Evolutionary conservation across 2,329 filamentous ascomycete species (phyloP).

Genomic region (Scedosporium minutisporum): DNA sequence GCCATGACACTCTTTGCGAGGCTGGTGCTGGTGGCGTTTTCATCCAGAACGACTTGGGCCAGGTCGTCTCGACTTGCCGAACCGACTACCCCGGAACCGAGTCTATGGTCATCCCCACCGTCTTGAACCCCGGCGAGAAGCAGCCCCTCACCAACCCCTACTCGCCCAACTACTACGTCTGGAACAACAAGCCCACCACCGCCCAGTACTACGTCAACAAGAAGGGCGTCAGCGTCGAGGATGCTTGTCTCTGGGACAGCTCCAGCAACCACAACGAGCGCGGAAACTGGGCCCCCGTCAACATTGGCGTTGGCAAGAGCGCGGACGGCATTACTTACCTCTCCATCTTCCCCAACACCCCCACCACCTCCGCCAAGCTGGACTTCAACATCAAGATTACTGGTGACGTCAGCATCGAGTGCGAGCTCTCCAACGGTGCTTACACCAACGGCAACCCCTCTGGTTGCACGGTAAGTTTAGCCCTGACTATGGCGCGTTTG

Average conservation of each 20-base stretch:
- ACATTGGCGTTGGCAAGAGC: slow-evolving; percentile 70
- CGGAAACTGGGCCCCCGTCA: slow-evolving; percentile 82
- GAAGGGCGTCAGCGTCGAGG: slow-evolving; percentile 51
- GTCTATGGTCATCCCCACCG: slow-evolving; percentile 71
- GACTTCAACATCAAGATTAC: slow-evolving; percentile 71
- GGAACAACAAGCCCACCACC: slow-evolving; percentile 65
- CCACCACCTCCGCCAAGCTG: slow-evolving; percentile 60
- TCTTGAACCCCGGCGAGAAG: slow-evolving; percentile 47
- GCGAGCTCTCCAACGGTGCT: slow-evolving; percentile 55
- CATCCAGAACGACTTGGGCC: slow-evolving; percentile 63
- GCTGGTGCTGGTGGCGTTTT: slow-evolving; percentile 59
- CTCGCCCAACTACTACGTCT: slow-evolving; percentile 63
- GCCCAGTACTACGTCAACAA: slow-evolving; percentile 98
- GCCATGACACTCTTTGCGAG: slow-evolving; percentile 64
- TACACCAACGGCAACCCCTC: slow-evolving; percentile 44
- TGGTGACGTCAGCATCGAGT: slow-evolving; percentile 51
- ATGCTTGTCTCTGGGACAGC: slow-evolving; percentile 69
- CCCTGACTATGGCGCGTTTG: background rate
- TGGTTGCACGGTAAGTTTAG: slow-evolving; percentile 74
- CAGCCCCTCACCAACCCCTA: slow-evolving; percentile 66
- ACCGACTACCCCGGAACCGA: slow-evolving; percentile 95
- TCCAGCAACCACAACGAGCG: slow-evolving; percentile 38
- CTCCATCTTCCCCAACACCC: slow-evolving; percentile 75
- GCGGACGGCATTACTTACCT: slow-evolving; percentile 60
- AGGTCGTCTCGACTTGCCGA: slow-evolving; percentile 70